Evolutionary conservation across 352 stramenopile species (phyloP).

Genomic region (Pythium phragmiticola): DNA sequence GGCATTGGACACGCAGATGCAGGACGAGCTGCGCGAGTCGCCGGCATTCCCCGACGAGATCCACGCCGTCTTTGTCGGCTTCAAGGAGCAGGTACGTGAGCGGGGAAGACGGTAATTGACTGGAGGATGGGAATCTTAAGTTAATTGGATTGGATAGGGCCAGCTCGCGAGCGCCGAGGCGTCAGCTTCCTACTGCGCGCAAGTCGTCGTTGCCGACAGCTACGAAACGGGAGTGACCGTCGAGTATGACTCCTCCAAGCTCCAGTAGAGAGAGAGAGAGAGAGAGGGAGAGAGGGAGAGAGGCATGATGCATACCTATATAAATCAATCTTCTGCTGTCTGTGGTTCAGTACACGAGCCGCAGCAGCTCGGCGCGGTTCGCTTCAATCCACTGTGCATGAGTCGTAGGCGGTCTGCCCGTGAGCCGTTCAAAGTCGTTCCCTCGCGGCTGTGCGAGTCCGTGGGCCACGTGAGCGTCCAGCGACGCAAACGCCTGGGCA

Average conservation of each 20-base stretch:
- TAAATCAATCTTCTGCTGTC: neutral
- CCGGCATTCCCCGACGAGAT: neutral
- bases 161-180: conserved; percentile 9
- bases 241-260: conserved; percentile 7
- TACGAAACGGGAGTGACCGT: conserved; percentile 10
- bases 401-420: neutral
- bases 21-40: conserved; percentile 57
- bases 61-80: conserved; percentile 7
- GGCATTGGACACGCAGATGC: conserved; percentile 88
- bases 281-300: neutral
- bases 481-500: neutral
- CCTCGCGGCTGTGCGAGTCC: neutral
- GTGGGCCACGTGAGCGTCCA: conserved; percentile 1
- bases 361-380: neutral
- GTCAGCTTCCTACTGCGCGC: conserved; percentile 9
- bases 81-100: conserved; percentile 9
- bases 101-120: neutral
- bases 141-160: neutral
- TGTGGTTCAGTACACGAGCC: neutral
- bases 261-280: conserved; percentile 10
- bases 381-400: conserved; percentile 8
- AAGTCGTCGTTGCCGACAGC: neutral
- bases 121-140: no score
- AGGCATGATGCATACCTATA: neutral
- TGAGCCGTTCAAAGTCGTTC: neutral